phyloP scores from a whole-genome alignment of 2,329 filamentous ascomycete genomes.

The Sphaerulina vaccinii region DNA sequence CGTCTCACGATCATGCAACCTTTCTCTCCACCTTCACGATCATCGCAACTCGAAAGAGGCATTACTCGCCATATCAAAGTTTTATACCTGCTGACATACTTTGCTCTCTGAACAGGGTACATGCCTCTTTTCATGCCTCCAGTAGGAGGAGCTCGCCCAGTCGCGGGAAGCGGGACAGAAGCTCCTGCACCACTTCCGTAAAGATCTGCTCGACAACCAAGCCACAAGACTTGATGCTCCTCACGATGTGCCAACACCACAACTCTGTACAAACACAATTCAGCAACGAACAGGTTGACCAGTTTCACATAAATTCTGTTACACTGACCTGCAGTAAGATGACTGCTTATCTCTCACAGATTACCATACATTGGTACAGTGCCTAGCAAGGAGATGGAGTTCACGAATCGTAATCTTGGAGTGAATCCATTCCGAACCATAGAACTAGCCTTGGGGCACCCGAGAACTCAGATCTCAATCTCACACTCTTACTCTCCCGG shows the following conservation, averaged over 20 bases:
- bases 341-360: too few relatives aligned
- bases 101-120: background rate
- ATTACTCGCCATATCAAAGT: background rate
- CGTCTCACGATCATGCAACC: background rate
- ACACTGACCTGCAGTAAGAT: too few relatives aligned
- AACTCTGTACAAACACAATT: background rate
- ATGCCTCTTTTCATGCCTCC: constrained; percentile 66
- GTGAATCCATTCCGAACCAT: too few relatives aligned
- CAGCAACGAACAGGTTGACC: too few relatives aligned
- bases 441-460: too few relatives aligned
- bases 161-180: constrained; percentile 11
- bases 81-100: constrained; percentile 40
- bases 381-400: too few relatives aligned
- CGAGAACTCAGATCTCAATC: too few relatives aligned
- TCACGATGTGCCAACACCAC: background rate
- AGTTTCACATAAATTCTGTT: too few relatives aligned
- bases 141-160: constrained; percentile 33
- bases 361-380: too few relatives aligned
- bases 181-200: constrained; percentile 15
- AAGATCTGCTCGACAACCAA: background rate
- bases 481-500: too few relatives aligned
- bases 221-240: background rate
- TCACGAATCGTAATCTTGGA: too few relatives aligned
- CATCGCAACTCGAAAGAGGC: background rate
- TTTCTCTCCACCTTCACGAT: background rate